phyloP scores from a whole-genome alignment of 2,329 filamentous ascomycete species.

The Chalaropsis thielavioides region DNA sequence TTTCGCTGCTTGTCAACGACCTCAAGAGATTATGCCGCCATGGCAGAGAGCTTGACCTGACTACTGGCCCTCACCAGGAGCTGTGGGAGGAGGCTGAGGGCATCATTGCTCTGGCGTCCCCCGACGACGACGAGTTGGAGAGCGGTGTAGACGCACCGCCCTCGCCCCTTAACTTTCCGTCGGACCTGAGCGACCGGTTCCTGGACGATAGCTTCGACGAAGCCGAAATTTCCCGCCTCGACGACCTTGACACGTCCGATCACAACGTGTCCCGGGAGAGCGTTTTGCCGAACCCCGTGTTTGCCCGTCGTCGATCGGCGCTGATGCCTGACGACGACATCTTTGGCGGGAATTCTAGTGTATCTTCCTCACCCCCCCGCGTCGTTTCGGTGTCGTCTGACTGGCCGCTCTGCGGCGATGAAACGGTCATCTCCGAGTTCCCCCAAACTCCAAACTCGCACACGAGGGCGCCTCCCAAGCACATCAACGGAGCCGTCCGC shows the following conservation, averaged over 20 bases:
- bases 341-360: constrained; percentile 33
- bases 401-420: constrained; percentile 14
- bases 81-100: constrained; percentile 74
- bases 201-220: constrained; percentile 20
- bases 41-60: constrained; percentile 51
- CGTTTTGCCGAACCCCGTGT: not conserved
- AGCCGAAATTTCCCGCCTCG: not conserved
- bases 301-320: constrained; percentile 40
- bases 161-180: constrained; percentile 28
- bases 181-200: constrained; percentile 31
- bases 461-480: constrained; percentile 22
- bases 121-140: constrained; percentile 44
- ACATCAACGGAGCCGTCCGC: constrained; percentile 38
- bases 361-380: constrained; percentile 8
- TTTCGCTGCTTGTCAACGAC: constrained; percentile 69
- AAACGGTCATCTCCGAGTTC: constrained; percentile 25
- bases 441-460: constrained; percentile 19
- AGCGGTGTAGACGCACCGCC: constrained; percentile 28
- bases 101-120: constrained; percentile 70
- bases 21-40: constrained; percentile 62
- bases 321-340: constrained; percentile 54
- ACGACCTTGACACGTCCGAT: constrained; percentile 9
- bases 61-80: constrained; percentile 41
- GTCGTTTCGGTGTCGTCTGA: constrained; percentile 7
- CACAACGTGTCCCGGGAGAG: constrained; percentile 1